Conservation (phyloP, 2,329 filamentous ascomycete genomes). For the Xylaria sp. region DNA sequence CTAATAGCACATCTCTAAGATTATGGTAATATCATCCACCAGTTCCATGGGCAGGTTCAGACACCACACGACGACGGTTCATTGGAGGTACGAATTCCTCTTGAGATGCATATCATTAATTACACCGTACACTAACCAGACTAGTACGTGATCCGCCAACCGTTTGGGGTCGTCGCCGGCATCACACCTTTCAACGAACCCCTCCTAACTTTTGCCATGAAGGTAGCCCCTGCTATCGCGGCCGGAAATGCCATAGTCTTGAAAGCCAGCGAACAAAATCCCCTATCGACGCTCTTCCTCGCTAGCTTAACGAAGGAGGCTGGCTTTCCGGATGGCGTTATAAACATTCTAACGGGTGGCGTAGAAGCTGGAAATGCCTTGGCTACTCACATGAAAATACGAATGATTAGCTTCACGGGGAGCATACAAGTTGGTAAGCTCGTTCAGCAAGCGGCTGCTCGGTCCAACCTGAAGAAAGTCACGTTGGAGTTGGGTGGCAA, state of each 20-base stretch:
- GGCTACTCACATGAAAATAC: constrained; percentile 73
- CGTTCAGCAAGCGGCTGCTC: constrained; percentile 77
- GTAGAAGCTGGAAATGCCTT: constrained; percentile 73
- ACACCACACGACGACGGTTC: constrained; percentile 35
- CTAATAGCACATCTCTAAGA: constrained; percentile 17
- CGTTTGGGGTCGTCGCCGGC: constrained; percentile 79
- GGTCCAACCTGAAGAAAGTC: constrained; percentile 72
- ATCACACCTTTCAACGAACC: constrained; percentile 90
- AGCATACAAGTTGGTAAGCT: constrained; percentile 75
- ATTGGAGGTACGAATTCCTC: constrained; percentile 25
- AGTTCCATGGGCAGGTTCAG: constrained; percentile 34
- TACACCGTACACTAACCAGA: not conserved
- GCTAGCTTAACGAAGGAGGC: constrained; percentile 75
- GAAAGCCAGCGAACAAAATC: constrained; percentile 74
- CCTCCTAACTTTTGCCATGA: constrained; percentile 80
- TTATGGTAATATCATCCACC: constrained; percentile 36
- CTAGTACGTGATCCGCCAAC: constrained; percentile 60
- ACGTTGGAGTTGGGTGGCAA: constrained; percentile 77
- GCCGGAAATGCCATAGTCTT: constrained; percentile 72
- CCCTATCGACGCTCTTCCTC: constrained; percentile 70
- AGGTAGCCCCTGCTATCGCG: constrained; percentile 76
- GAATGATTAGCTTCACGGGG: constrained; percentile 82
- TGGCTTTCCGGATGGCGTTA: constrained; percentile 78
- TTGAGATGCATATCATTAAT: not conserved
- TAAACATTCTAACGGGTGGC: constrained; percentile 62